Conservation (phyloP, 768 basidiomycete genomes). For the Suillus spraguei region DNA sequence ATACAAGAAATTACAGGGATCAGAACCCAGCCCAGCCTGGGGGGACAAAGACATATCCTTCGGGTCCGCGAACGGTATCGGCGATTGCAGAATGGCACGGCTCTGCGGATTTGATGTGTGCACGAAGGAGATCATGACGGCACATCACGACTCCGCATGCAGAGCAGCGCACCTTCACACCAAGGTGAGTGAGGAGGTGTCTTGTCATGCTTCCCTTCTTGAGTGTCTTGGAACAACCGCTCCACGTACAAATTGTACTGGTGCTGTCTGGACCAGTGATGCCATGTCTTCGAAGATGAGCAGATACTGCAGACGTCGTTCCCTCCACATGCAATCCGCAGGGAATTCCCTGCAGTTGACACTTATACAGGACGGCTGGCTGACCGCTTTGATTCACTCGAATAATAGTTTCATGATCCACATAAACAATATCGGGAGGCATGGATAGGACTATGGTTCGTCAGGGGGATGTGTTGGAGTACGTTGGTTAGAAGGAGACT, state of each 20-base stretch:
- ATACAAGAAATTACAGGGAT: neutral
- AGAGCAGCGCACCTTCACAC: conserved; percentile 6
- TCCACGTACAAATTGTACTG: conserved; percentile 7
- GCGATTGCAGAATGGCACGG: neutral
- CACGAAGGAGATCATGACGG: neutral
- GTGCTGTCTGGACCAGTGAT: conserved; percentile 3
- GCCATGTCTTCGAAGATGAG: conserved; percentile 11
- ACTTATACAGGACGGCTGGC: neutral
- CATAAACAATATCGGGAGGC: neutral
- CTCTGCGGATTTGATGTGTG: neutral
- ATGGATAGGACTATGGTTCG: neutral
- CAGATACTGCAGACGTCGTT: neutral
- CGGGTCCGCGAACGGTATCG: neutral
- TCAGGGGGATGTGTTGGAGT: neutral
- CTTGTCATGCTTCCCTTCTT: conserved; percentile 13
- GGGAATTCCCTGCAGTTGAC: neutral
- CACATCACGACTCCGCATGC: neutral
- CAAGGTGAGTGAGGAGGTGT: conserved; percentile 13
- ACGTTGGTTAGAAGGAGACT: neutral
- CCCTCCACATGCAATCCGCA: conserved; percentile 5
- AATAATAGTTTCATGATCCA: neutral
- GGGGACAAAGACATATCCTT: neutral
- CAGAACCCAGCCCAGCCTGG: neutral
- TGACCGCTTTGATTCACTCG: neutral
- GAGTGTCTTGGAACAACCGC: neutral